Percentiles rank a stretch among this genome's conserved stretches.
phyloP scores from a whole-genome alignment of 2,329 filamentous ascomycete species.

The Albifimbria verrucaria region DNA sequence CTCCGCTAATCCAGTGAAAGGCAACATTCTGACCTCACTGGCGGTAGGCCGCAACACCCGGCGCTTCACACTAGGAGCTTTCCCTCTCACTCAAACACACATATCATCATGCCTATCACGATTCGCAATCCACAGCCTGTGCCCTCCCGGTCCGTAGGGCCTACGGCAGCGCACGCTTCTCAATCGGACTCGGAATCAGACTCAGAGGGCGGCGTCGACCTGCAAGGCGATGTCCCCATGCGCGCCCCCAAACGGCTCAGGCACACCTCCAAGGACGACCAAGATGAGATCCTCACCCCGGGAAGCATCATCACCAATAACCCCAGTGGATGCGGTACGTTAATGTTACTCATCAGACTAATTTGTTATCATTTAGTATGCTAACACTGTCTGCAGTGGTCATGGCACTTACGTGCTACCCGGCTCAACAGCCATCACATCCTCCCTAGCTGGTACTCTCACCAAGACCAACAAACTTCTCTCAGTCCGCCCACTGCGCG shows the following conservation, averaged over 20 bases:
- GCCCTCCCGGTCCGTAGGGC: conserved; percentile 17
- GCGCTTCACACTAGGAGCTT: not conserved
- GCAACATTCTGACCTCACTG: too few species aligned
- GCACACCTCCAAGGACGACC: conserved; percentile 19
- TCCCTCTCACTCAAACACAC: conserved; percentile 7
- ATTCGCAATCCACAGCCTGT: conserved; percentile 40
- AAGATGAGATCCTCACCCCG: conserved; percentile 71
- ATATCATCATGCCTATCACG: conserved; percentile 43
- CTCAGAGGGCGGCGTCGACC: conserved; percentile 42
- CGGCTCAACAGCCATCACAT: conserved; percentile 67
- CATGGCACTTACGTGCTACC: conserved; percentile 82
- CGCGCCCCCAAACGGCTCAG: conserved; percentile 36
- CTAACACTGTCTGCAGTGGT: conserved; percentile 52
- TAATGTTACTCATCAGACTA: not conserved
- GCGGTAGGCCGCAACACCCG: too few species aligned
- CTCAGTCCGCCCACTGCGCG: conserved; percentile 83
- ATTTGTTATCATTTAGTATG: conserved; percentile 4
- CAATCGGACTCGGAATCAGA: conserved; percentile 40
- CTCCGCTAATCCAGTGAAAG: too few species aligned
- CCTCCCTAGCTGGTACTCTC: conserved; percentile 86
- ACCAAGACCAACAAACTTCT: conserved; percentile 96
- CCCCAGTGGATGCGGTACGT: conserved; percentile 87
- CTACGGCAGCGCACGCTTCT: conserved; percentile 9
- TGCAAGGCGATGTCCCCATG: conserved; percentile 45
- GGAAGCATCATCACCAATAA: conserved; percentile 86